These are phyloP conservation scores for Coemansia pectinata DNA, from an alignment of 192 early-diverging fungal species.

Conservation along the genomic window DNA sequence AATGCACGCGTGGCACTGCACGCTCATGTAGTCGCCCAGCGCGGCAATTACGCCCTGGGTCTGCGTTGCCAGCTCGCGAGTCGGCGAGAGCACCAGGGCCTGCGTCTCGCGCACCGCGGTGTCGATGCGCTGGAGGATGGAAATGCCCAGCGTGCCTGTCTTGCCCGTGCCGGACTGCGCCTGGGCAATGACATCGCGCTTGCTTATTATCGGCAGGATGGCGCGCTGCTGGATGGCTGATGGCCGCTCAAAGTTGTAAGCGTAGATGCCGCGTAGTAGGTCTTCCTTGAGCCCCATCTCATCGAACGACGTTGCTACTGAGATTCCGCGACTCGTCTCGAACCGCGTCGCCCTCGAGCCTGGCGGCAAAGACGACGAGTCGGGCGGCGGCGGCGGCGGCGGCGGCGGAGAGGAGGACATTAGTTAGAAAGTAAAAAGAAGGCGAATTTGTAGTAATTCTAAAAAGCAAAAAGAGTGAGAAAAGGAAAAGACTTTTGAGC, in stretches of 20 bases:
- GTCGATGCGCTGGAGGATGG: conserved; percentile 87
- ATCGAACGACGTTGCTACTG: conserved; percentile 86
- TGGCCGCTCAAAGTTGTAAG: conserved; percentile 97
- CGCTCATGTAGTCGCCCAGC: conserved; percentile 96
- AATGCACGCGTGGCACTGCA: conserved; percentile 94
- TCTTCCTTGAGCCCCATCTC: conserved; percentile 98
- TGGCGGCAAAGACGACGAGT: neutral
- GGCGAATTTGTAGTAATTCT: neutral
- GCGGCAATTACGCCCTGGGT: conserved; percentile 92
- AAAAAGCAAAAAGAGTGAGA: neutral
- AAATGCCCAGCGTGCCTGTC: conserved; percentile 96
- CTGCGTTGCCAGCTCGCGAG: conserved; percentile 94
- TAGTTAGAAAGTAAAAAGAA: neutral
- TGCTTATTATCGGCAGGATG: conserved; percentile 83
- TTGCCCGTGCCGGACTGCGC: conserved; percentile 99
- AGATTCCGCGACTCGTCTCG: conserved; percentile 85
- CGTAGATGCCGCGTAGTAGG: conserved; percentile 94
- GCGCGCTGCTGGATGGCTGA: conserved; percentile 99
- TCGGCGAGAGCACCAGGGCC: conserved; percentile 91
- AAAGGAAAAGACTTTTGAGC: neutral
- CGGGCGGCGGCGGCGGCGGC: neutral
- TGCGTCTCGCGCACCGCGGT: conserved; percentile 87
- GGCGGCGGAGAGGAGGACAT: neutral
- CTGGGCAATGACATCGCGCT: conserved; percentile 95
- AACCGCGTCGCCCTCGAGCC: conserved; percentile 19